Percentiles rank a stretch among this genome's conserved stretches.
These are phyloP conservation scores for Penicillium cataractarum DNA, from an alignment of 495 filamentous ascomycete genomes.

Conservation along the genomic window DNA sequence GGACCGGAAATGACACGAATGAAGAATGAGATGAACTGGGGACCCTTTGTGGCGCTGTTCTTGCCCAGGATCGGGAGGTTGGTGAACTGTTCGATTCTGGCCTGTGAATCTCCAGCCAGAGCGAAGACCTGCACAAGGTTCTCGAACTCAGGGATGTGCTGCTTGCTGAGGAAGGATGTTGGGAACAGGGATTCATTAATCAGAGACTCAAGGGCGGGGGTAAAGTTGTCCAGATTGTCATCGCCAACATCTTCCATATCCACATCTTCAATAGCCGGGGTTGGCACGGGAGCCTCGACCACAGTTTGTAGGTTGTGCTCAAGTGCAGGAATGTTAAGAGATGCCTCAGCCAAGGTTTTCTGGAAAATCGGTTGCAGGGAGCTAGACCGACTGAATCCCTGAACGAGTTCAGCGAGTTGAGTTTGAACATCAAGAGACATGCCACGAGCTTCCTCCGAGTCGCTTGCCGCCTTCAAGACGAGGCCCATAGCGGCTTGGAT, in stretches of 20 bases:
- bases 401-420: conserved; percentile 63
- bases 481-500: conserved; percentile 62
- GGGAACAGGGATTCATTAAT: conserved; percentile 30
- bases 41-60: conserved; percentile 55
- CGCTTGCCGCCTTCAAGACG: conserved; percentile 52
- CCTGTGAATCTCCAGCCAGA: conserved; percentile 52
- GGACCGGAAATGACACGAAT: conserved; percentile 71
- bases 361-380: conserved; percentile 61
- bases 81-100: conserved; percentile 59
- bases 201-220: conserved; percentile 41
- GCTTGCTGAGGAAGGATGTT: conserved; percentile 41
- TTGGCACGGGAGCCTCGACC: conserved; percentile 52
- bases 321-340: conserved; percentile 67
- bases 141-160: conserved; percentile 47
- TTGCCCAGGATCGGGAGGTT: conserved; percentile 60
- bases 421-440: conserved; percentile 57
- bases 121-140: conserved; percentile 68
- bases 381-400: conserved; percentile 58
- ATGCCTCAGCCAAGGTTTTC: conserved; percentile 59
- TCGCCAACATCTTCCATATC: conserved; percentile 51
- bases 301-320: conserved; percentile 71
- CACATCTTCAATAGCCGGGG: conserved; percentile 51
- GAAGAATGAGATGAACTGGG: conserved; percentile 77
- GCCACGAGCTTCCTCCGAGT: conserved; percentile 38
- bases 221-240: conserved; percentile 43